Evolutionary conservation across 192 early-diverging fungal species (phyloP).

Genomic region (Coemansia sp.): DNA sequence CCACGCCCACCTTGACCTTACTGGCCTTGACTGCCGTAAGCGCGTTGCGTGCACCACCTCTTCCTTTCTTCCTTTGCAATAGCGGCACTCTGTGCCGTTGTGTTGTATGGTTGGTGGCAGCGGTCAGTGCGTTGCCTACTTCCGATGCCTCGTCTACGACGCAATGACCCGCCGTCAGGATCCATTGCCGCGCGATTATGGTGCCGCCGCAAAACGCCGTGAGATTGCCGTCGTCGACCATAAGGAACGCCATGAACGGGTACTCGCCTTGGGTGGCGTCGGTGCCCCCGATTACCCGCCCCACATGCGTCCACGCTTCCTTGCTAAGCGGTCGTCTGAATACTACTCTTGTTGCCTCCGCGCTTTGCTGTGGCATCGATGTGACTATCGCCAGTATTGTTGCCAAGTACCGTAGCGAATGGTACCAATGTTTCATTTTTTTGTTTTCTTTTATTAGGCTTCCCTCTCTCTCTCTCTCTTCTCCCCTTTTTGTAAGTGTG

Average conservation of each 20-base stretch:
- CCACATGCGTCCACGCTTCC: slow-evolving; percentile 15
- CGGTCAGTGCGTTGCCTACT: background rate
- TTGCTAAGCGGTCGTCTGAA: slow-evolving; percentile 8
- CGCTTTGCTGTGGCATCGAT: background rate
- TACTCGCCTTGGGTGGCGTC: slow-evolving; percentile 24
- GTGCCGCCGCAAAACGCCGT: slow-evolving; percentile 51
- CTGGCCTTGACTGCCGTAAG: slow-evolving; percentile 16
- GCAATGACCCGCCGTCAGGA: slow-evolving; percentile 56
- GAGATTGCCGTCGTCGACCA: slow-evolving; percentile 36
- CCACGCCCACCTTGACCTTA: slow-evolving; percentile 37
- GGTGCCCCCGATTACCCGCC: slow-evolving; percentile 52
- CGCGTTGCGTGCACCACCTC: background rate
- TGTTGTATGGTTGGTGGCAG: too few species aligned
- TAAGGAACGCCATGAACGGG: slow-evolving; percentile 49
- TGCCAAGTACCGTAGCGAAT: background rate
- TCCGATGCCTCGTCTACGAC: slow-evolving; percentile 18
- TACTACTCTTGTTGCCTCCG: slow-evolving; percentile 1
- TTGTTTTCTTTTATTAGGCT: too few species aligned
- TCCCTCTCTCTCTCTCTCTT: too few species aligned
- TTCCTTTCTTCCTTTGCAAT: too few species aligned
- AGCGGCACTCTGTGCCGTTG: too few species aligned
- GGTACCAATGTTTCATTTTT: background rate
- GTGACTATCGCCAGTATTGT: background rate
- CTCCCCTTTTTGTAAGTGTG: too few species aligned
- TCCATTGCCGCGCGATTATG: slow-evolving; percentile 41